Conservation (phyloP, 1,284 basidiomycete genomes). For the Irpex sp. region DNA sequence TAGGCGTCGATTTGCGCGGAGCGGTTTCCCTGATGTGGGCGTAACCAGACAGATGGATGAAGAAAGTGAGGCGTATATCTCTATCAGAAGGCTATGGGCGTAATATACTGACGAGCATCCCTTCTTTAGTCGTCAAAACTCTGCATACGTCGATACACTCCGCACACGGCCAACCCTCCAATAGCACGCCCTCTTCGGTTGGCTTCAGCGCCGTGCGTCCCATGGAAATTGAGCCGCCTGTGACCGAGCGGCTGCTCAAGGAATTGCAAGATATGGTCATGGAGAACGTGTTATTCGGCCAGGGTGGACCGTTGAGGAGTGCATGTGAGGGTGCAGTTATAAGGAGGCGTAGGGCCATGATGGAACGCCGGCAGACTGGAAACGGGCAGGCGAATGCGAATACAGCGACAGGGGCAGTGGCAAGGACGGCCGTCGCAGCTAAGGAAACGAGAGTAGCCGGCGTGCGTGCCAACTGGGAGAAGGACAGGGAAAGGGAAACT, state of each 20-base stretch:
- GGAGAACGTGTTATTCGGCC: slow-evolving; percentile 42
- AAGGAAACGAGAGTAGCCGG: neutral
- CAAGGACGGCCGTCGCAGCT: neutral
- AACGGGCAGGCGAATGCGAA: neutral
- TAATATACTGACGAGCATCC: neutral
- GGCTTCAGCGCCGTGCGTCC: slow-evolving; percentile 16
- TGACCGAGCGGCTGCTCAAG: slow-evolving; percentile 37
- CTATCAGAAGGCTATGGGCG: neutral
- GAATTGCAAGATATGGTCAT: slow-evolving; percentile 64
- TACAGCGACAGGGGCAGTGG: neutral
- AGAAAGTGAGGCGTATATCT: slow-evolving; percentile 32
- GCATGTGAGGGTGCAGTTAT: slow-evolving; percentile 1
- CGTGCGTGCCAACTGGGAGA: too few relatives aligned
- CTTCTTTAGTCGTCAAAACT: slow-evolving; percentile 3
- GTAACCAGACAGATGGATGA: slow-evolving; percentile 18
- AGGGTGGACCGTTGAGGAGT: slow-evolving; percentile 1
- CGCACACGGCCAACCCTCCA: slow-evolving; percentile 17
- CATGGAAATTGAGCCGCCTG: slow-evolving; percentile 22
- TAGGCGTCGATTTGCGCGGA: too few relatives aligned
- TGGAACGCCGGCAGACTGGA: neutral
- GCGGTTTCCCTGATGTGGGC: too few relatives aligned
- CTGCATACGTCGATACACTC: slow-evolving; percentile 20
- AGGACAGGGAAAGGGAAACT: neutral
- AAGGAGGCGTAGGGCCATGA: neutral
- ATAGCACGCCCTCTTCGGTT: slow-evolving; percentile 12